Evolutionary conservation across 2,329 filamentous ascomycete species (phyloP).

Genomic region (Exophiala oligosperma): DNA sequence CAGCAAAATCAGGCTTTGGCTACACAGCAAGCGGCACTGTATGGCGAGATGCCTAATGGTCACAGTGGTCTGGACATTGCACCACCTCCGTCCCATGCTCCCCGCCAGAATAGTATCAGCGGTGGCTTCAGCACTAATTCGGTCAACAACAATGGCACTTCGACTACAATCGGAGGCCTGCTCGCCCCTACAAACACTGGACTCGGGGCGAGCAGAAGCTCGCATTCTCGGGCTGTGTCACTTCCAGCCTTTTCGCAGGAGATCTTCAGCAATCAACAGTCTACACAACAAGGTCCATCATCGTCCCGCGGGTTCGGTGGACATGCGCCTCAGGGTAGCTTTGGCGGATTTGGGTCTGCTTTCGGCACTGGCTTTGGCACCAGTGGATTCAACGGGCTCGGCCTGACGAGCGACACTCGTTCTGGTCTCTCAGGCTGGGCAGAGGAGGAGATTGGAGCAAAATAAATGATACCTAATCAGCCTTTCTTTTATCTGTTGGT

Average conservation of each 20-base stretch:
- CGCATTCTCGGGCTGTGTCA: constrained; percentile 81
- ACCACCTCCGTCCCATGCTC: constrained; percentile 38
- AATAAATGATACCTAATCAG: constrained; percentile 38
- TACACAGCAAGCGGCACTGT: constrained; percentile 78
- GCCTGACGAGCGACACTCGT: constrained; percentile 54
- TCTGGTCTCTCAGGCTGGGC: constrained; percentile 62
- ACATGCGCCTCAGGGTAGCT: constrained; percentile 48
- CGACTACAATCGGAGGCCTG: constrained; percentile 73
- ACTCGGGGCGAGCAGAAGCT: constrained; percentile 55
- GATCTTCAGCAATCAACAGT: constrained; percentile 48
- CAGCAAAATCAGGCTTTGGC: constrained; percentile 66
- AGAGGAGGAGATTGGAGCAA: constrained; percentile 62
- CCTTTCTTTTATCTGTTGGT: constrained; percentile 4
- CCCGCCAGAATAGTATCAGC: constrained; percentile 39
- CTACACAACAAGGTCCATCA: constrained; percentile 32
- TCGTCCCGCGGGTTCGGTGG: constrained; percentile 27
- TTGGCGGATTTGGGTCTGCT: constrained; percentile 59
- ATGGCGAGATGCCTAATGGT: constrained; percentile 64
- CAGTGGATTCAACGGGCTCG: constrained; percentile 56
- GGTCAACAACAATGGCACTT: constrained; percentile 49
- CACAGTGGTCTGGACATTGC: constrained; percentile 50
- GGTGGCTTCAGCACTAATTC: constrained; percentile 35
- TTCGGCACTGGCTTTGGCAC: constrained; percentile 58
- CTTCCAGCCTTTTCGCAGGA: constrained; percentile 71
- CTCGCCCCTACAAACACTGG: constrained; percentile 67